Conservation (phyloP, 176 grass and related monocot species). For the Stipa capillata region DNA sequence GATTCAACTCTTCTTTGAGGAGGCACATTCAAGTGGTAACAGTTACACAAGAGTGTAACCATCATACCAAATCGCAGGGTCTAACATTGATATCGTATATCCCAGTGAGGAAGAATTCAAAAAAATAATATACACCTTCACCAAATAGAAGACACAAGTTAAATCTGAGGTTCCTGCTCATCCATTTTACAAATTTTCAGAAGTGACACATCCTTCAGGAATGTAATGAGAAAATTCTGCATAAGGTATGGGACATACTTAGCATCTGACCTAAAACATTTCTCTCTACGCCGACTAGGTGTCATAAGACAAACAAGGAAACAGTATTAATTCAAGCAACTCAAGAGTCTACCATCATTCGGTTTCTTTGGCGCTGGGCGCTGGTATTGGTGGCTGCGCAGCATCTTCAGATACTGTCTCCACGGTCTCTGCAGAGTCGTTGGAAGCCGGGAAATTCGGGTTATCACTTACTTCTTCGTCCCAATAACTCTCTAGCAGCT, state of each 20-base stretch:
- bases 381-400: background rate
- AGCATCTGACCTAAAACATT: background rate
- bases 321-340: background rate
- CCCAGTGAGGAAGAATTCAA: too few relatives aligned
- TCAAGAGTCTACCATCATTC: background rate
- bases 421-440: background rate
- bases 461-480: constrained; percentile 52
- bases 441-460: background rate
- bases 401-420: constrained; percentile 6
- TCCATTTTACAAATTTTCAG: background rate
- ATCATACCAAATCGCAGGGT: background rate
- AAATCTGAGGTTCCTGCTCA: background rate
- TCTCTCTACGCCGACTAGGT: background rate
- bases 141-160: background rate
- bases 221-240: background rate
- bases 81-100: too few relatives aligned
- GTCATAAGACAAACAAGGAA: background rate
- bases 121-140: background rate
- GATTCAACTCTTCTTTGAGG: background rate
- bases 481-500: constrained; percentile 75
- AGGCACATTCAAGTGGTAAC: too few relatives aligned
- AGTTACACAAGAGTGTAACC: too few relatives aligned
- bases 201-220: too few relatives aligned
- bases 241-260: background rate
- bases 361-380: background rate